Base-by-base conservation (phyloP, 805 yeast species). In the Sungouiozyma ichnusensis region DNA sequence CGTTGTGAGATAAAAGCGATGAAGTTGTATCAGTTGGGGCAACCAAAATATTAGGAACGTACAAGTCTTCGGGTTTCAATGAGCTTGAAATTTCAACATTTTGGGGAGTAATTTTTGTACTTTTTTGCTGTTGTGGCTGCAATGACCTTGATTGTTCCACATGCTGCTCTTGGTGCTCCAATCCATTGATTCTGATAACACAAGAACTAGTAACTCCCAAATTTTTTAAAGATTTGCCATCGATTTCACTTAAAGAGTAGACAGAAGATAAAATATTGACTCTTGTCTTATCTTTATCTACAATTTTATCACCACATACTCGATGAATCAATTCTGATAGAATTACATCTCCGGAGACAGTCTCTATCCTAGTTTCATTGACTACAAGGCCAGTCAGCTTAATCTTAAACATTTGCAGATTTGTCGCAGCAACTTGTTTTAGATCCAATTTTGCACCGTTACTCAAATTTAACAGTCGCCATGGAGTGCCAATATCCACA, bases 401-500 rank as follows among this genome's bases (percentile, higher is more conserved):
- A 11, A 24, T 24, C 29, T 24, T 24, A 24, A 24, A 24, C 11
- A 11, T 24, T 11, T 24, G 6, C 6, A 11, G 11, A 24, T 24
- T 6, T 7, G 29, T 7, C 29, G 11, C 6, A 24, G 27, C 20
- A 14, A 38, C 15, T 13, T 41, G 38, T 31, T 49, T 46, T 35
- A 71, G 46, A 6, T 55, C 54, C 31, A 73, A 42, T 36, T 68
- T 72, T 15, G 65, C 67, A 11, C 77, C 77, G 4, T 63, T 55
- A 2, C 76, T 71, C 16, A 73, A 47, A 40, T 67, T 66, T 14
- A 67, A 49, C 15, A 72, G 50, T 44, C 76, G 58, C 45, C 68
- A 53, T 1, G 77, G 76, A 29, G 72, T 44, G 31, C 67, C 62
- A 14, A 63, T 47, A 4, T 70, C 64, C 16, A 72, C 40, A 5